phyloP scores from a whole-genome alignment of 1,284 basidiomycete genomes.

The Cryptococcus deneoformans region DNA sequence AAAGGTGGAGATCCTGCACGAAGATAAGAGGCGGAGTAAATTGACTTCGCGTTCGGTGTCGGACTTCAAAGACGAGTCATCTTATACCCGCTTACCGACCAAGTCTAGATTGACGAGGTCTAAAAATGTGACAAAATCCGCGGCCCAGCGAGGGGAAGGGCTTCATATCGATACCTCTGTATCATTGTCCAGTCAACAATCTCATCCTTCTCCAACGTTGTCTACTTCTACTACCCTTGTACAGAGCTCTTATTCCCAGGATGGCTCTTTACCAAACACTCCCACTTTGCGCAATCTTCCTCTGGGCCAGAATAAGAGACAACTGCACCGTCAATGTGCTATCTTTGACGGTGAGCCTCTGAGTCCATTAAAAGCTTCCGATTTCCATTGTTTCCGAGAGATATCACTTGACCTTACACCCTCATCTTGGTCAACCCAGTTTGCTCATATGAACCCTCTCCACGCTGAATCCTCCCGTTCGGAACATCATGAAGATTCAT shows the following conservation, averaged over 20 bases:
- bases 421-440: neutral
- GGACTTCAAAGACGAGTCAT: neutral
- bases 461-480: neutral
- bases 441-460: neutral
- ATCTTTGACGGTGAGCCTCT: constrained; percentile 15
- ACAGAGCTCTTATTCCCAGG: neutral
- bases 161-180: neutral
- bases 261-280: neutral
- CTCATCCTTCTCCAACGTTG: neutral
- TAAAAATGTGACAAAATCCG: neutral
- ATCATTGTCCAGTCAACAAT: neutral
- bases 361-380: neutral
- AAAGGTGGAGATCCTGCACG: neutral
- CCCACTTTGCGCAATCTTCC: neutral
- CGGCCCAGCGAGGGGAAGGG: neutral
- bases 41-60: constrained; percentile 1
- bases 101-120: neutral
- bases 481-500: neutral
- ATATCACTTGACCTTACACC: neutral
- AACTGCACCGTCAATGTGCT: constrained; percentile 10
- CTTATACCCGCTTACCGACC: constrained; percentile 9
- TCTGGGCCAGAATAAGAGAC: neutral
- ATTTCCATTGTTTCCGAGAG: neutral
- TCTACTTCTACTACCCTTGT: neutral
- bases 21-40: neutral